These are phyloP conservation scores for Blastosporella zonata DNA, from an alignment of 1,284 basidiomycete species.

Conservation along the genomic window DNA sequence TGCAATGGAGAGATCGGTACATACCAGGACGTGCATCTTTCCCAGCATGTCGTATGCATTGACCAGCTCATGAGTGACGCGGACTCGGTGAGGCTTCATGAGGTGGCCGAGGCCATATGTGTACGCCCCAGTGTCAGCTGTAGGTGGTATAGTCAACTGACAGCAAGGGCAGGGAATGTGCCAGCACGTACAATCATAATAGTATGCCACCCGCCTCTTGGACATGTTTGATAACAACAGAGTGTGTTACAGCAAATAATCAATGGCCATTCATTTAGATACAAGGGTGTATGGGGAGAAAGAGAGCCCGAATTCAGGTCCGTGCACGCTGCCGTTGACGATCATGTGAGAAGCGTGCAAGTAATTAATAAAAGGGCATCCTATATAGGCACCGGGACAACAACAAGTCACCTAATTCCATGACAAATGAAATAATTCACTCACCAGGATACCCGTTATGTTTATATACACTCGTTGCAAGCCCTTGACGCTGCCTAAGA, in stretches of 20 bases:
- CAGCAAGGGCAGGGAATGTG: conserved; percentile 1
- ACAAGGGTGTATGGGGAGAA: conserved; percentile 10
- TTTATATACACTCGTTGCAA: too few species aligned
- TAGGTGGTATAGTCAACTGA: conserved; percentile 8
- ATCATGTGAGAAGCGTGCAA: conserved; percentile 18
- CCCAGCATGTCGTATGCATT: conserved; percentile 87
- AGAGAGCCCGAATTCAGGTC: conserved; percentile 15
- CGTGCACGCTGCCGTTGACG: conserved; percentile 16
- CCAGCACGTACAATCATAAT: conserved; percentile 49
- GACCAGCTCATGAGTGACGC: conserved; percentile 90
- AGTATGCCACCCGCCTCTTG: conserved; percentile 58
- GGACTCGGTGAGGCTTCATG: conserved; percentile 95
- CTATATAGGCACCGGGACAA: not conserved
- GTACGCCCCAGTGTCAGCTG: conserved; percentile 78
- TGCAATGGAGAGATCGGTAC: conserved; percentile 25
- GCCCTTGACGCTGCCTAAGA: too few species aligned
- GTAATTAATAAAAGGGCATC: conserved; percentile 5
- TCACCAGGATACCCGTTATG: too few species aligned
- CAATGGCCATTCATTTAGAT: conserved; percentile 14
- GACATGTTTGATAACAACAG: conserved; percentile 38
- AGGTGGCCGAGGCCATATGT: conserved; percentile 88
- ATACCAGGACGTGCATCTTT: conserved; percentile 87
- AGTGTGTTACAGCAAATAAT: conserved; percentile 1
- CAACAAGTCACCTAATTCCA: not conserved
- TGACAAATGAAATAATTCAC: not conserved